Evolutionary conservation across 805 yeast genomes (phyloP).

Genomic region (Debaryomyces hansenii): DNA sequence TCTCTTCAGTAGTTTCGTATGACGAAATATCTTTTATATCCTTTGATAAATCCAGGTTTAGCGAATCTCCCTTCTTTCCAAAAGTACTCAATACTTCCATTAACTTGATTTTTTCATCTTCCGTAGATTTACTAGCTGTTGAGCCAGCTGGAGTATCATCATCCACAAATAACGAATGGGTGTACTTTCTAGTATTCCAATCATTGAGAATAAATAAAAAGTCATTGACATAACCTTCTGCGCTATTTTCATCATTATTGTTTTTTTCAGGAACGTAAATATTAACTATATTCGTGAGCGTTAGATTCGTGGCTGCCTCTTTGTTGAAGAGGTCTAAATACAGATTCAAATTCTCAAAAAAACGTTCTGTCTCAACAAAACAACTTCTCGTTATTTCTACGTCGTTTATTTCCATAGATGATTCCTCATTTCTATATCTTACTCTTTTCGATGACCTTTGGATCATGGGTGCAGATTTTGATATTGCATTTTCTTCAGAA

Average conservation of each 20-base stretch:
- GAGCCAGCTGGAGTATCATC: conserved; percentile 4
- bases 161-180: conserved; percentile 15
- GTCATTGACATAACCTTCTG: conserved; percentile 16
- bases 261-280: conserved; percentile 12
- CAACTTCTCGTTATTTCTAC: conserved; percentile 20
- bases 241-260: neutral
- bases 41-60: neutral
- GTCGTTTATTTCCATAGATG: conserved; percentile 16
- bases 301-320: neutral
- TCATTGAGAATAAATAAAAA: conserved; percentile 23
- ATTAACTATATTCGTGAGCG: conserved; percentile 7
- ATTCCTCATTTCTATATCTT: conserved; percentile 17
- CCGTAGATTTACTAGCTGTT: conserved; percentile 11
- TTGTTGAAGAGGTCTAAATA: conserved; percentile 8
- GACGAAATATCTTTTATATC: conserved; percentile 8
- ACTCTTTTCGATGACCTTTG: conserved; percentile 34
- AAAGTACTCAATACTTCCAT: conserved; percentile 37
- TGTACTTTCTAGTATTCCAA: conserved; percentile 24
- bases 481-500: neutral
- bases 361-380: conserved; percentile 27
- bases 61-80: conserved; percentile 15
- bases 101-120: conserved; percentile 31
- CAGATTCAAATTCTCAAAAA: conserved; percentile 21
- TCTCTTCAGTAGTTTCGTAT: conserved; percentile 11
- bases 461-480: conserved; percentile 1